phyloP scores from a whole-genome alignment of 208 protist species.

The Wallacemonas sp. region DNA sequence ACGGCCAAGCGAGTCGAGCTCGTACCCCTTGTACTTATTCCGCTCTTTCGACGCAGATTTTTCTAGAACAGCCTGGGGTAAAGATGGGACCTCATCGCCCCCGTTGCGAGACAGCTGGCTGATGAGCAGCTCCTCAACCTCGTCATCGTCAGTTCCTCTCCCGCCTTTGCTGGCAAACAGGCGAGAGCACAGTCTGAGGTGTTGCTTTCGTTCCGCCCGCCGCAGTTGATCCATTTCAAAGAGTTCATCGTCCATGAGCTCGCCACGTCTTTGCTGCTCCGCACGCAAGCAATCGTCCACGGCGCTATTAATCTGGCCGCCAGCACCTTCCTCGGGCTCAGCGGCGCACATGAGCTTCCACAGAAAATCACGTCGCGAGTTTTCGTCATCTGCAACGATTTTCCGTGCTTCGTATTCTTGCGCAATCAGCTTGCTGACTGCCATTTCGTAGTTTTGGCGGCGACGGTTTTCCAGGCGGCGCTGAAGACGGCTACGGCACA shows the following conservation, averaged over 20 bases:
- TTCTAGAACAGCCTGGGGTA: slow-evolving; percentile 3
- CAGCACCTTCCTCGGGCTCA: not conserved
- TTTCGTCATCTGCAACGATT: slow-evolving; percentile 18
- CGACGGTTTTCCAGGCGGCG: slow-evolving; percentile 25
- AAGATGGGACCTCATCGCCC: not conserved
- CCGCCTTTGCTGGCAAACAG: slow-evolving; percentile 9
- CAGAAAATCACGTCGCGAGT: slow-evolving; percentile 12
- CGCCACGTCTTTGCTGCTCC: slow-evolving; percentile 10
- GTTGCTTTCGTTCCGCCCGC: slow-evolving; percentile 31
- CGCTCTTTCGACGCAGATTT: slow-evolving; percentile 4
- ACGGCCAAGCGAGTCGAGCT: slow-evolving; percentile 30
- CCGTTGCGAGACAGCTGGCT: slow-evolving; percentile 15
- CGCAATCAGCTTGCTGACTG: slow-evolving; percentile 19
- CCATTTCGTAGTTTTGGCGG: slow-evolving; percentile 22
- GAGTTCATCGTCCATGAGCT: slow-evolving; percentile 19
- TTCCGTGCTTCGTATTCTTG: slow-evolving; percentile 23
- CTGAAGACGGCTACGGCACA: slow-evolving; percentile 17
- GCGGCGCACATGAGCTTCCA: not conserved
- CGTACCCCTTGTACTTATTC: slow-evolving; percentile 37
- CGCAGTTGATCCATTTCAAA: slow-evolving; percentile 16
- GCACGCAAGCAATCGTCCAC: slow-evolving; percentile 14
- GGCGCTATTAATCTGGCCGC: not conserved
- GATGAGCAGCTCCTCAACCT: slow-evolving; percentile 16
- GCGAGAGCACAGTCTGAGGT: slow-evolving; percentile 10
- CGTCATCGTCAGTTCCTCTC: not conserved